phyloP scores from a whole-genome alignment of 2,329 filamentous ascomycete genomes.

The Penicillium brevicompactum region DNA sequence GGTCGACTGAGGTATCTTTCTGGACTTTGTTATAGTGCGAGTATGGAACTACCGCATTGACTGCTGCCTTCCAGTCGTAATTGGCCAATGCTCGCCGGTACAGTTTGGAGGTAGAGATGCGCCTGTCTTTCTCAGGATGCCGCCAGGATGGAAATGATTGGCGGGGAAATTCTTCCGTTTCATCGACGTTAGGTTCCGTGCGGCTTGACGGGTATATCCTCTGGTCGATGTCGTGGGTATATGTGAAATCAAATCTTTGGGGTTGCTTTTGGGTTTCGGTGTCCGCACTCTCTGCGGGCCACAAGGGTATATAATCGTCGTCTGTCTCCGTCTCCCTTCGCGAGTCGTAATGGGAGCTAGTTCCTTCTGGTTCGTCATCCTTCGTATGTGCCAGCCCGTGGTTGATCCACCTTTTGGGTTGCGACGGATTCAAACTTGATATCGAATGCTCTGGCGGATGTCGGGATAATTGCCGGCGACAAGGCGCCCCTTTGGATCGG shows the following conservation, averaged over 20 bases:
- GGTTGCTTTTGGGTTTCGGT: slow-evolving; percentile 6
- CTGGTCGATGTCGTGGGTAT: slow-evolving; percentile 6
- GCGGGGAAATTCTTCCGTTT: not conserved
- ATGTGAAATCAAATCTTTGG: slow-evolving; percentile 10
- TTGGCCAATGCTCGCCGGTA: slow-evolving; percentile 26
- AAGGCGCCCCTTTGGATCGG: slow-evolving; percentile 17
- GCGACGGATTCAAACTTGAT: slow-evolving; percentile 22
- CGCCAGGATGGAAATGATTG: slow-evolving; percentile 15
- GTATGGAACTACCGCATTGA: slow-evolving; percentile 42
- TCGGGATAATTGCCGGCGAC: slow-evolving; percentile 17
- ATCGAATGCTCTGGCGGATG: slow-evolving; percentile 22
- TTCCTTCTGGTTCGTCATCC: slow-evolving; percentile 19
- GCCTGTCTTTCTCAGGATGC: slow-evolving; percentile 20
- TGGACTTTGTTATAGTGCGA: slow-evolving; percentile 37
- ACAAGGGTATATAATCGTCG: slow-evolving; percentile 9
- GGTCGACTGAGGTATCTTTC: slow-evolving; percentile 28
- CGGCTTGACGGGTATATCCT: slow-evolving; percentile 1
- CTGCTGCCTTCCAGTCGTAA: slow-evolving; percentile 28
- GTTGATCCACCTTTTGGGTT: slow-evolving; percentile 31
- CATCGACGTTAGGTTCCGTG: slow-evolving; percentile 1
- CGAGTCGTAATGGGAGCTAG: slow-evolving; percentile 3
- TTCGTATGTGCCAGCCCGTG: slow-evolving; percentile 28
- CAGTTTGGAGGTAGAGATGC: slow-evolving; percentile 25
- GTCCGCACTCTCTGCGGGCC: slow-evolving; percentile 7
- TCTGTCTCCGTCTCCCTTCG: slow-evolving; percentile 5